Base-by-base conservation (phyloP, 371 early-diverging fungal species). In the Circinella minor region DNA sequence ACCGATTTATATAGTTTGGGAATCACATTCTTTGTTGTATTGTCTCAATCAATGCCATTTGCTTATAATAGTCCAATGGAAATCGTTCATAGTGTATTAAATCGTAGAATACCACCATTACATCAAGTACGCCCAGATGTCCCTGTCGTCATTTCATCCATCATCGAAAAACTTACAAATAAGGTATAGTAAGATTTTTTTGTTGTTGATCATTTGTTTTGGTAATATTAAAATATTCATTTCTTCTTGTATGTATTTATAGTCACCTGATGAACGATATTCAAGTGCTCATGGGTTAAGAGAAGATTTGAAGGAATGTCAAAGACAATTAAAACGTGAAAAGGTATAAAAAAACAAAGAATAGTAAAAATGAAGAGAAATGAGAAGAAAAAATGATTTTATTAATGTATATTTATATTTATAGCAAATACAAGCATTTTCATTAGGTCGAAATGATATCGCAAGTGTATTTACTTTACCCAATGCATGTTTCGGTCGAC, bases 231-330 rank as follows among this genome's bases (percentile, higher is more conserved):
- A 51, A 51, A 8, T 51, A 13, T n/a, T 51, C 14, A 51, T 51
- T 13, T 51, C 6, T 7, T 51, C 3, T 11, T 43, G 11, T 61
- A 20, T 69, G n/a, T 17, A 36, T 61, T 18, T 36, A 46, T 74
- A 88, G 89, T 87, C 86, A 69, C 89, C 89, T 8, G 86, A 84
- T 64, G 84, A 84, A 71, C 71, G 89, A 63, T 88, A 88, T 67
- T 83, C 84, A 27, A 88, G 84, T 64, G 89, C 86, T 14, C 84
- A 81, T 68, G 87, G 87, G 4, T 71, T 88, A 49, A 78, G 86
- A 59, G 84, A 86, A 63, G 89, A 88, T 72, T 71, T 88, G 14
- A 76, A 83, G 55, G 81, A 79, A 64, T 86, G 86, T 57, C 70
- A 82, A 61, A 79, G 77, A 15, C 76, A 74, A 72, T 74, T 72